Evolutionary conservation across 768 basidiomycete species (phyloP).

Genomic region (Hygrophoropsis aurantiaca): DNA sequence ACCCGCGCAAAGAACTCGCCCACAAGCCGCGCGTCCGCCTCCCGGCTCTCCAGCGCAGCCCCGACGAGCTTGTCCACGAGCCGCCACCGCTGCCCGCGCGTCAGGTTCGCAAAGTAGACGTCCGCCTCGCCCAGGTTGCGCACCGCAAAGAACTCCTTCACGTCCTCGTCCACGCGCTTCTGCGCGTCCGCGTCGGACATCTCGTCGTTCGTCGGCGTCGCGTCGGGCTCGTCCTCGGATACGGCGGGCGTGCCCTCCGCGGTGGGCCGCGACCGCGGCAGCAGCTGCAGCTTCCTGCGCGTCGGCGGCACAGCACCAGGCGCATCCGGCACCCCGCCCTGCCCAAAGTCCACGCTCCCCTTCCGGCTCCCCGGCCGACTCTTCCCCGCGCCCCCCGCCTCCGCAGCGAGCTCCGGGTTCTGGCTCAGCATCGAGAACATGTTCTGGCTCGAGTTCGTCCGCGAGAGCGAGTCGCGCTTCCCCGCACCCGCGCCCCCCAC

Average conservation of each 20-base stretch:
- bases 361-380: slow-evolving; percentile 51
- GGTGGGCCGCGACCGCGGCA: slow-evolving; percentile 77
- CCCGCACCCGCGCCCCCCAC: slow-evolving; percentile 4
- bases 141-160: slow-evolving; percentile 84
- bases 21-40: slow-evolving; percentile 75
- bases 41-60: slow-evolving; percentile 78
- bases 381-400: slow-evolving; percentile 50
- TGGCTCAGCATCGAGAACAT: slow-evolving; percentile 88
- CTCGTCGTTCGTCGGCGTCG: slow-evolving; percentile 24
- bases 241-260: slow-evolving; percentile 45
- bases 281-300: slow-evolving; percentile 71
- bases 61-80: slow-evolving; percentile 78
- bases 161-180: slow-evolving; percentile 78
- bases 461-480: slow-evolving; percentile 74
- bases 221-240: slow-evolving; percentile 52
- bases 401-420: slow-evolving; percentile 53
- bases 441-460: slow-evolving; percentile 77
- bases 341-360: slow-evolving; percentile 49
- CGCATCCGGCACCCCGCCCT: slow-evolving; percentile 45
- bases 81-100: slow-evolving; percentile 56
- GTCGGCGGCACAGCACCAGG: slow-evolving; percentile 42
- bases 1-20: slow-evolving; percentile 71
- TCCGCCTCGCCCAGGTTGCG: slow-evolving; percentile 87
- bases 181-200: slow-evolving; percentile 70
- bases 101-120: slow-evolving; percentile 76